Evolutionary conservation across 1,139 yeast genomes (phyloP).

Genomic region (Tardiomyces depauwii): DNA sequence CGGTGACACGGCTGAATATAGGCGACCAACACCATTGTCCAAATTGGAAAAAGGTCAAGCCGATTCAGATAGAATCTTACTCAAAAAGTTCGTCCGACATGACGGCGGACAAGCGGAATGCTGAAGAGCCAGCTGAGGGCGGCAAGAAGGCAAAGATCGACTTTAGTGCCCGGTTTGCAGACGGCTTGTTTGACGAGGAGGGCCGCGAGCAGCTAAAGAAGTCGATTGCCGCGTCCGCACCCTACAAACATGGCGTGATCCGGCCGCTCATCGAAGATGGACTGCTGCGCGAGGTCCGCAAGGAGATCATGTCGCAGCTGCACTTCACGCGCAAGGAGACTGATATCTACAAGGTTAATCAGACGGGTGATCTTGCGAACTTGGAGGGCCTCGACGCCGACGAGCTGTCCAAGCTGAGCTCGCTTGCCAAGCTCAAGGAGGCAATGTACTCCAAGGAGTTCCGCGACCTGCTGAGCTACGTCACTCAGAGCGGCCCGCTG

Average conservation of each 20-base stretch:
- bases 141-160: not conserved
- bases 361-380: conserved; percentile 93
- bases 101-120: not conserved
- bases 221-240: conserved; percentile 39
- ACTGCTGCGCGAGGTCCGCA: conserved; percentile 64
- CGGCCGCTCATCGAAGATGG: conserved; percentile 62
- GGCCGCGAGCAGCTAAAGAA: conserved; percentile 6
- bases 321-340: conserved; percentile 94
- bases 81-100: too few species aligned
- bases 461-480: conserved; percentile 66
- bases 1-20: too few species aligned
- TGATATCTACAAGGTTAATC: conserved; percentile 89
- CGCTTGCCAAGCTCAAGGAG: conserved; percentile 63
- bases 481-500: conserved; percentile 81
- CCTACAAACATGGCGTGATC: conserved; percentile 87
- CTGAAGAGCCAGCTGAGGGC: not conserved
- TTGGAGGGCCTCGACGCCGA: conserved; percentile 72
- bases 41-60: not conserved
- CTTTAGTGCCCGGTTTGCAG: not conserved
- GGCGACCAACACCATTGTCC: not conserved
- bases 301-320: conserved; percentile 71
- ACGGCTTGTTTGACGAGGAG: not conserved
- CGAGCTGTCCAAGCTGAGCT: conserved; percentile 64
- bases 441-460: conserved; percentile 82
- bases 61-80: too few species aligned